Evolutionary conservation across 257 asterid genomes (phyloP).

Genomic region (Solanum bulbocastanum): DNA sequence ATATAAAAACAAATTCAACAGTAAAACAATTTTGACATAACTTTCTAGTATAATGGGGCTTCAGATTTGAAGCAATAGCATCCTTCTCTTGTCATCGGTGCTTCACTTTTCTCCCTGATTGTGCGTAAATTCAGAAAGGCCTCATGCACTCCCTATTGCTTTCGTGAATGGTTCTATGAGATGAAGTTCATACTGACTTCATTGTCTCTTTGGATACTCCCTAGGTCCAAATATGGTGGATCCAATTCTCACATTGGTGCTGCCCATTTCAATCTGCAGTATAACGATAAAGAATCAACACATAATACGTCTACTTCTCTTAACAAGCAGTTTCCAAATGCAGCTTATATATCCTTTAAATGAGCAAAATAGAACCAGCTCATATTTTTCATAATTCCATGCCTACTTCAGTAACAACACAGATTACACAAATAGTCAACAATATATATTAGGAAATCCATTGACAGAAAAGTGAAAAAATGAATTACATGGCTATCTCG

Average conservation of each 20-base stretch:
- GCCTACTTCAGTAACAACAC: not conserved
- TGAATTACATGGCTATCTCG: not conserved
- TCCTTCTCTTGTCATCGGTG: not conserved
- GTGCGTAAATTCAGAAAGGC: not conserved
- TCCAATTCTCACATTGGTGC: conserved; percentile 81
- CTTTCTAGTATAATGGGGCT: not conserved
- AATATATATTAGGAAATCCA: not conserved
- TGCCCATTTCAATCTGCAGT: conserved; percentile 84
- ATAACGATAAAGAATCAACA: not conserved
- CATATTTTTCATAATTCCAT: not conserved
- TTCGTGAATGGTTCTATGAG: not conserved
- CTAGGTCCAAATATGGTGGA: conserved; percentile 89
- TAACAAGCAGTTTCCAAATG: not conserved
- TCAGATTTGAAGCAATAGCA: not conserved
- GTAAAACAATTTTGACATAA: not conserved
- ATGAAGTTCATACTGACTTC: not conserved
- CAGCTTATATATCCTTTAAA: not conserved
- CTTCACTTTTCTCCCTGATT: not conserved
- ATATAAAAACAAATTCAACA: not conserved
- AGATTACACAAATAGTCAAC: not conserved
- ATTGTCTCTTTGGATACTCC: conserved; percentile 56
- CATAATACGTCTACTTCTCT: not conserved
- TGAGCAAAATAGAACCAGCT: not conserved
- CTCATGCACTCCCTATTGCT: not conserved
- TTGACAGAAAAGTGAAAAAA: not conserved